phyloP scores from a whole-genome alignment of 768 basidiomycete species.

The Mycena chlorophos region DNA sequence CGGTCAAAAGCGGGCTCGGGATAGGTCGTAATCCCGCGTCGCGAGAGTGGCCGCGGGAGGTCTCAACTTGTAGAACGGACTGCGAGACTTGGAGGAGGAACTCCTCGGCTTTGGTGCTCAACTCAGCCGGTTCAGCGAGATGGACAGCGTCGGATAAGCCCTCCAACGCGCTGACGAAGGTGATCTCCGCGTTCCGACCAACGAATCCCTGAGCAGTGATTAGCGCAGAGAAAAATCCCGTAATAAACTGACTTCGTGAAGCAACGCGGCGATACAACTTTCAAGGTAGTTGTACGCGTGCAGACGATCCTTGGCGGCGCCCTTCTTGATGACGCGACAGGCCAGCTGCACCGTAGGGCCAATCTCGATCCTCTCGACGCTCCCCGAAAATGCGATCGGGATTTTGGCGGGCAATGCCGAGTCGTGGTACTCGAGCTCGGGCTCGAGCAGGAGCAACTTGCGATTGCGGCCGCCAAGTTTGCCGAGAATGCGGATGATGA shows the following conservation, averaged over 20 bases:
- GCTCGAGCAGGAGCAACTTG: slow-evolving; percentile 78
- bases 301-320: slow-evolving; percentile 47
- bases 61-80: slow-evolving; percentile 73
- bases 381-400: slow-evolving; percentile 72
- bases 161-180: slow-evolving; percentile 69
- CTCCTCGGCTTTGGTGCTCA: slow-evolving; percentile 65
- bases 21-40: slow-evolving; percentile 53
- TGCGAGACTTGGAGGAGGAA: slow-evolving; percentile 71
- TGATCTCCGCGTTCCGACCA: slow-evolving; percentile 71
- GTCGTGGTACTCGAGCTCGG: slow-evolving; percentile 67
- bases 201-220: slow-evolving; percentile 55
- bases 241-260: slow-evolving; percentile 65
- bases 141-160: slow-evolving; percentile 79
- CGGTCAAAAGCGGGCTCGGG: slow-evolving; percentile 59
- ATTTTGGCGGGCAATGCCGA: slow-evolving; percentile 72
- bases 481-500: slow-evolving; percentile 92
- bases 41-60: slow-evolving; percentile 57
- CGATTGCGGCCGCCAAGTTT: slow-evolving; percentile 96
- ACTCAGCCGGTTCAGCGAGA: slow-evolving; percentile 48
- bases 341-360: slow-evolving; percentile 68
- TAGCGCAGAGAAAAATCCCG: not conserved
- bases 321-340: slow-evolving; percentile 56
- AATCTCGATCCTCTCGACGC: slow-evolving; percentile 62
- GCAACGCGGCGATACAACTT: slow-evolving; percentile 63
- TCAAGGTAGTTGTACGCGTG: slow-evolving; percentile 73